Conservation (phyloP, 208 protist species). For the Wallacemonas collosoma region DNA sequence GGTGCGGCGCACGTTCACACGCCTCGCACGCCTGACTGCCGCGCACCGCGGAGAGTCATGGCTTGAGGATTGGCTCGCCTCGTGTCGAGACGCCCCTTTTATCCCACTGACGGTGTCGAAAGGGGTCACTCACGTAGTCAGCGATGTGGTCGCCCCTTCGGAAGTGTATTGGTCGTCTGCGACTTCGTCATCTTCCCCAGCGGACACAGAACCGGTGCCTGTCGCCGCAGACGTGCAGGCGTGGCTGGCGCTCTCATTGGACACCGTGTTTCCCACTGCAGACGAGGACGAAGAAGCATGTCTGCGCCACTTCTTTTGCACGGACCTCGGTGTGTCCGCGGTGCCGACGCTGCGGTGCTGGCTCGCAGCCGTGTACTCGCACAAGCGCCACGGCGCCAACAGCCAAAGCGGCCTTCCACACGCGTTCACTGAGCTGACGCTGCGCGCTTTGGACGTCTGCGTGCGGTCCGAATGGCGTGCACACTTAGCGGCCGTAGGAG, state of each 20-base stretch:
- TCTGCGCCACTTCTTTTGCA: slow-evolving; percentile 23
- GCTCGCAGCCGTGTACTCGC: slow-evolving; percentile 29
- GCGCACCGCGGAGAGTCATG: background rate
- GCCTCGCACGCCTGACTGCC: background rate
- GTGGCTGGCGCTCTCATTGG: slow-evolving; percentile 17
- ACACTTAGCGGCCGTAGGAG: slow-evolving; percentile 5
- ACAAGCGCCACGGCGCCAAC: slow-evolving; percentile 9
- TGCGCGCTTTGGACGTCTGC: slow-evolving; percentile 34
- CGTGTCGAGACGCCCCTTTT: slow-evolving; percentile 1
- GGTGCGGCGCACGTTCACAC: background rate
- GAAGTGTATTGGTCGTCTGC: slow-evolving; percentile 50
- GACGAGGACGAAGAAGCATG: slow-evolving; percentile 27
- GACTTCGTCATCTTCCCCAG: too few relatives aligned
- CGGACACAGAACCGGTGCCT: too few relatives aligned
- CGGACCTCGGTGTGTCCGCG: slow-evolving; percentile 29
- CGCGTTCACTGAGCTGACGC: slow-evolving; percentile 23
- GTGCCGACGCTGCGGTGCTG: slow-evolving; percentile 44
- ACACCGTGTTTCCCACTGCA: slow-evolving; percentile 5
- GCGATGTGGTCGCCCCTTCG: slow-evolving; percentile 37
- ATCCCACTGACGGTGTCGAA: background rate
- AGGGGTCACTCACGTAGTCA: slow-evolving; percentile 4
- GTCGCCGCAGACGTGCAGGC: background rate
- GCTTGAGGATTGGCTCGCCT: background rate
- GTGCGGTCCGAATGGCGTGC: slow-evolving; percentile 36
- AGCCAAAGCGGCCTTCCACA: background rate